Evolutionary conservation across 1,284 basidiomycete genomes (phyloP), one percentile per base, ranked within the genome.

Genomic region (Rhodotorula sp.): DNA sequence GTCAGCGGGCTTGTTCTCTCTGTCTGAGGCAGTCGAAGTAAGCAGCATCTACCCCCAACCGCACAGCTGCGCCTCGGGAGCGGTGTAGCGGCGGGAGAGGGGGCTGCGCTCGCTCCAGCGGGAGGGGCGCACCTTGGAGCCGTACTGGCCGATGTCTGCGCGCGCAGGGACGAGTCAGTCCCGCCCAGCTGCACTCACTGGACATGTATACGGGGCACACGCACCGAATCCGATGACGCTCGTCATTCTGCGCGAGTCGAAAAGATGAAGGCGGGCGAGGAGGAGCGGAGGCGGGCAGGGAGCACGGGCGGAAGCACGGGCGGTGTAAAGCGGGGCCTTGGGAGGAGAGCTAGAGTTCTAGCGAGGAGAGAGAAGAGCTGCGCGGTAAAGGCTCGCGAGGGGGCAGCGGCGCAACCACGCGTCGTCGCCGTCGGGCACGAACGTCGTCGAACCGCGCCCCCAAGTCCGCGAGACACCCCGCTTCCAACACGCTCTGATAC

Each of bases 201-300:
- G 7, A 1, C 1, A 8, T 2, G 1, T 0, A 21, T 17, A 1
- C 17, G 22, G 39, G 0, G 19, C 1, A 1, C n/a, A 60, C 65
- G 56, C 22, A 71, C 75, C 78, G 56, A 79, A 69, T 41, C 79
- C 79, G n/a, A 79, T 70, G n/a, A 79, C 79, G 72, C 70, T 73
- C 57, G 77, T 77, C 77, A 77, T 79, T 48, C 22, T 68, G 56
- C 22, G 36, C 15, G 34, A 32, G 15, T 36, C 37, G 61, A 61
- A 32, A 51, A 34, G 44, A 44, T 44, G 44, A 21, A 41, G 46
- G 50, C 22, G 13, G 29, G 29, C 21, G 63, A 36, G 32, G 29
- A 27, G n/a, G 57, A 46, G 56, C 4, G 51, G 41, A 39, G 13
- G 32, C 9, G 46, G 15, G 22, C 22, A n/a, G 57, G 50, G 41